These are phyloP conservation scores for Cairneyella variabilis DNA, from an alignment of 495 filamentous ascomycete genomes.

Conservation along the genomic window DNA sequence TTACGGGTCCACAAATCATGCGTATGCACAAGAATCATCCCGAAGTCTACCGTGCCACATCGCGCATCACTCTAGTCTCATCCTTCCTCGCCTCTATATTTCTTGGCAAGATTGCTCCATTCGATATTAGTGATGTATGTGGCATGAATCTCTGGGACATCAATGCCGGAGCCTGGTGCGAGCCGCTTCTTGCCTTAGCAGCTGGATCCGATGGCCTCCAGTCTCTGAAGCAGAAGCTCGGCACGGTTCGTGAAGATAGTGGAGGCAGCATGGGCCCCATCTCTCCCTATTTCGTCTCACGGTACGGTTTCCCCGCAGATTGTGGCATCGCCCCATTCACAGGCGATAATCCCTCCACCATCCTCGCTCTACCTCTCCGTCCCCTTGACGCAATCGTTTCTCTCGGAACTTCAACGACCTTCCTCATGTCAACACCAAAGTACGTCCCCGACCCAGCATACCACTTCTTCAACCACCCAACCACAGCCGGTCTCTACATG, in stretches of 20 bases:
- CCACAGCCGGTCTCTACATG: slow-evolving; percentile 80
- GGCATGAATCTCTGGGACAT: slow-evolving; percentile 98
- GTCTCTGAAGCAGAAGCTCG: slow-evolving; percentile 74
- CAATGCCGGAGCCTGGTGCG: slow-evolving; percentile 64
- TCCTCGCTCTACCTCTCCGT: slow-evolving; percentile 81
- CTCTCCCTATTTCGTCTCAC: slow-evolving; percentile 67
- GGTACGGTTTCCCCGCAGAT: slow-evolving; percentile 71
- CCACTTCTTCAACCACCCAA: slow-evolving; percentile 88
- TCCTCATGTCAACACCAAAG: slow-evolving; percentile 89
- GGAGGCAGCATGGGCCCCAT: slow-evolving; percentile 73
- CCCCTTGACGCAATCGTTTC: slow-evolving; percentile 90
- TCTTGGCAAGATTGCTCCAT: slow-evolving; percentile 76
- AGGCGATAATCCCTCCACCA: slow-evolving; percentile 94
- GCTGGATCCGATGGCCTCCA: slow-evolving; percentile 63
- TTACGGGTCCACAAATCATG: slow-evolving; percentile 96
- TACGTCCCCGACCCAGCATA: slow-evolving; percentile 85
- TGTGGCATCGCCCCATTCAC: slow-evolving; percentile 84
- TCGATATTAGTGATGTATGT: slow-evolving; percentile 92
- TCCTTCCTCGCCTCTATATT: slow-evolving; percentile 93
- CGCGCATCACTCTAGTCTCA: slow-evolving; percentile 87
- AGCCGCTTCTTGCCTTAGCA: slow-evolving; percentile 70
- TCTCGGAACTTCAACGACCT: slow-evolving; percentile 92
- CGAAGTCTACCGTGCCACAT: slow-evolving; percentile 72
- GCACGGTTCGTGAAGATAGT: slow-evolving; percentile 73
- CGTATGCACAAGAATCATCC: slow-evolving; percentile 78